A percentile compares a stretch with the other conserved stretches of the same genome.
Conservation (phyloP, 257 asterid genomes). For the Solanum stenotomum region DNA sequence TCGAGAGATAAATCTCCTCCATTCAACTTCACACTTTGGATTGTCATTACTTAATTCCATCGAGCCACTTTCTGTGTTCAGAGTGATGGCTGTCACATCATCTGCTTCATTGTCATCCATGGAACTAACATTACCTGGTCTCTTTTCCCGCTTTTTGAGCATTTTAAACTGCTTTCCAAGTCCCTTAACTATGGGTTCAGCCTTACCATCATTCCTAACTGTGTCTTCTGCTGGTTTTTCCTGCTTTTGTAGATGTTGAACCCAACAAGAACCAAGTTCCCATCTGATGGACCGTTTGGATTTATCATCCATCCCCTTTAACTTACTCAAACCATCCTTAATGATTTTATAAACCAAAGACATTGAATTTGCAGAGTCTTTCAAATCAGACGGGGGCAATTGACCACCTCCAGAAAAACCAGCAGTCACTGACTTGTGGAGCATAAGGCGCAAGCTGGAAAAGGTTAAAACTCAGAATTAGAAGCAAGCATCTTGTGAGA, state of each 20-base stretch:
- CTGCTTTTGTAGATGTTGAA: conserved; percentile 95
- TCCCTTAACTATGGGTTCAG: conserved; percentile 76
- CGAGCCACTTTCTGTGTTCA: conserved; percentile 26
- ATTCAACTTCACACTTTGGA: conserved; percentile 34
- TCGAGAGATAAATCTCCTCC: conserved; percentile 54
- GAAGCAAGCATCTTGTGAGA: background rate
- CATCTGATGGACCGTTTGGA: conserved; percentile 63
- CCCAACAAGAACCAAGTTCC: conserved; percentile 99
- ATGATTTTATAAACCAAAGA: conserved; percentile 48
- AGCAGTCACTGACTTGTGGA: conserved; percentile 30
- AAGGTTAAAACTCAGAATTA: background rate
- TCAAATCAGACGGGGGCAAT: conserved; percentile 29
- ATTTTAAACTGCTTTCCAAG: conserved; percentile 90
- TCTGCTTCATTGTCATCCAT: conserved; percentile 35
- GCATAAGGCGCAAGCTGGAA: conserved; percentile 75
- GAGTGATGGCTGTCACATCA: conserved; percentile 24
- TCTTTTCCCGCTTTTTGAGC: conserved; percentile 76
- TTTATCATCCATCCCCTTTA: conserved; percentile 24
- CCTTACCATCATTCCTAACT: conserved; percentile 41
- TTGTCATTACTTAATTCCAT: conserved; percentile 23
- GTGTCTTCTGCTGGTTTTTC: conserved; percentile 39
- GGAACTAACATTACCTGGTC: conserved; percentile 18
- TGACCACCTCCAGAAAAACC: conserved; percentile 44
- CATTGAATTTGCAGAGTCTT: conserved; percentile 36
- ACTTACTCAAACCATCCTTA: conserved; percentile 49